phyloP scores from a whole-genome alignment of 2,329 filamentous ascomycete species.

The Cladosporium sp. region DNA sequence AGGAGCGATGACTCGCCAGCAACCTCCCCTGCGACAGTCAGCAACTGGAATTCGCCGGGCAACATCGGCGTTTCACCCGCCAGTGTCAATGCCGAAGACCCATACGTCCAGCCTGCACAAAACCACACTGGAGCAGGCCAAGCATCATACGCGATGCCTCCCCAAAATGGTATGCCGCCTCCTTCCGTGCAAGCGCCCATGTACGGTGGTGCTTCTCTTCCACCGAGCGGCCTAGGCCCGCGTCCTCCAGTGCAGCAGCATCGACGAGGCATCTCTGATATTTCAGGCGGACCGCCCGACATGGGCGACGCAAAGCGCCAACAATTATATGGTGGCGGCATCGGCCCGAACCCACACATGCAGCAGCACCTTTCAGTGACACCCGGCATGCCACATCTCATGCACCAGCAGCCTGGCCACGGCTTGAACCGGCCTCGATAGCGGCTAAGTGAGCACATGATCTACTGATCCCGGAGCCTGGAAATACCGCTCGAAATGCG shows the following conservation, averaged over 20 bases:
- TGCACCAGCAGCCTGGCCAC: constrained; percentile 6
- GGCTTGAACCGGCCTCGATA: not conserved
- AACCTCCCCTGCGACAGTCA: constrained; percentile 57
- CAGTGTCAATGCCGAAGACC: constrained; percentile 41
- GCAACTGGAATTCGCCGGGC: constrained; percentile 61
- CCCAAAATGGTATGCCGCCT: constrained; percentile 9
- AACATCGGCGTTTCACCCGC: constrained; percentile 56
- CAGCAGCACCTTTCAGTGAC: not conserved
- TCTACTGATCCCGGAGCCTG: too few species aligned
- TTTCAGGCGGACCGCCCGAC: constrained; percentile 51
- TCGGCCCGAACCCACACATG: not conserved
- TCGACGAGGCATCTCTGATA: constrained; percentile 58
- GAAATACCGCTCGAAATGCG: not conserved
- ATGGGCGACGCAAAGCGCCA: constrained; percentile 55
- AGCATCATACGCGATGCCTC: constrained; percentile 33
- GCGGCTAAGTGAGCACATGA: not conserved
- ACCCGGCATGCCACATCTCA: constrained; percentile 1
- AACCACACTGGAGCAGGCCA: constrained; percentile 32
- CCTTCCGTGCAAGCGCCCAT: constrained; percentile 17
- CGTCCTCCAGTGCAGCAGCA: constrained; percentile 37
- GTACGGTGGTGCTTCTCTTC: constrained; percentile 33
- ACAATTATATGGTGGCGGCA: constrained; percentile 46
- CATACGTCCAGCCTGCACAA: constrained; percentile 42
- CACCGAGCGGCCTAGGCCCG: constrained; percentile 36
- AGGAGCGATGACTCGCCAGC: constrained; percentile 62